Evolutionary conservation across 768 basidiomycete genomes (phyloP).

Genomic region (Hericium coralloides): DNA sequence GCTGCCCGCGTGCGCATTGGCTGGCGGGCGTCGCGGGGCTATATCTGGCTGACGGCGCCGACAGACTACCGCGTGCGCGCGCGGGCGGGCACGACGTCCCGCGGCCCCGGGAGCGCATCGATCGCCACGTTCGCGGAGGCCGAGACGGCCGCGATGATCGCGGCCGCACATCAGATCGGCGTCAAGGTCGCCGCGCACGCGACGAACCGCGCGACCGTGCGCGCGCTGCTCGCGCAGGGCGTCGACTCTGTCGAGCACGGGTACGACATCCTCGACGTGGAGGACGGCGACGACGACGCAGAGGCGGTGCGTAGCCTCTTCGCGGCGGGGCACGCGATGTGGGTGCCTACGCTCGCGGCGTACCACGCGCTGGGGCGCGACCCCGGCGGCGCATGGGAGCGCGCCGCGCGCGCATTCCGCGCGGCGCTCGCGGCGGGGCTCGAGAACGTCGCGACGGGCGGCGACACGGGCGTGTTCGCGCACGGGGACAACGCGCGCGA

Average conservation of each 20-base stretch:
- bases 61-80: conserved; percentile 48
- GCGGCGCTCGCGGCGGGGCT: conserved; percentile 33
- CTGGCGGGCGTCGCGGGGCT: background rate
- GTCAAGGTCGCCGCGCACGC: conserved; percentile 56
- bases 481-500: conserved; percentile 56
- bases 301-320: conserved; percentile 10
- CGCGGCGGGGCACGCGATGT: conserved; percentile 24
- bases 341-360: conserved; percentile 52
- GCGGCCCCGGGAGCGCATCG: conserved; percentile 23
- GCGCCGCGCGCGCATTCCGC: conserved; percentile 31
- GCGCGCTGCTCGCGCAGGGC: conserved; percentile 19
- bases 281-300: background rate
- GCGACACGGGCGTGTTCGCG: conserved; percentile 56
- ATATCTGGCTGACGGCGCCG: background rate
- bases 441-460: conserved; percentile 49
- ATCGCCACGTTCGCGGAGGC: conserved; percentile 34
- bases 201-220: conserved; percentile 26
- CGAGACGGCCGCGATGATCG: conserved; percentile 42
- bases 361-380: conserved; percentile 28
- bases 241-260: conserved; percentile 58
- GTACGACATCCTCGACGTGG: conserved; percentile 16
- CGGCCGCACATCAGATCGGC: conserved; percentile 39
- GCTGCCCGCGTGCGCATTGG: background rate
- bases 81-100: conserved; percentile 33
- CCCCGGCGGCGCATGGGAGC: conserved; percentile 27